Evolutionary conservation across 2,329 filamentous ascomycete genomes (phyloP).

Genomic region (Hymenoscyphus repandus): DNA sequence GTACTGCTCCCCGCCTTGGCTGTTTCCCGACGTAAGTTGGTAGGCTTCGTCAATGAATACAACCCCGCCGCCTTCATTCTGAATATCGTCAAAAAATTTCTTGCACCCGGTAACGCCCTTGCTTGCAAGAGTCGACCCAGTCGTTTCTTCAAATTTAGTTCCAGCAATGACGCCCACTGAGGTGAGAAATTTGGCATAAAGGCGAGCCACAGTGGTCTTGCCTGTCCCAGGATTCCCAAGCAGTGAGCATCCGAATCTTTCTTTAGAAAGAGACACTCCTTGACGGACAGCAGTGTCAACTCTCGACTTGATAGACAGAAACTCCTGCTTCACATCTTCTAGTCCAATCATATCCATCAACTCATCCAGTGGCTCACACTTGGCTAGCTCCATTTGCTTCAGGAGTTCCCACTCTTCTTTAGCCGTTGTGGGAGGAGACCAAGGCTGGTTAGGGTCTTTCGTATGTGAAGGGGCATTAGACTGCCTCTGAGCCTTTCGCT

Average conservation of each 20-base stretch:
- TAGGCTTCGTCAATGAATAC: conserved; percentile 79
- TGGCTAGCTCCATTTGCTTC: conserved; percentile 35
- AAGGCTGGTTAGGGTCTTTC: not conserved
- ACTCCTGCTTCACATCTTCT: conserved; percentile 58
- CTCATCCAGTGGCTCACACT: conserved; percentile 49
- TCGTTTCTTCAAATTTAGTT: conserved; percentile 41
- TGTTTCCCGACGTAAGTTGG: conserved; percentile 59
- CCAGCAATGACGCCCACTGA: conserved; percentile 11
- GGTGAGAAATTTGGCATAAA: conserved; percentile 59
- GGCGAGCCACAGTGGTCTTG: conserved; percentile 62
- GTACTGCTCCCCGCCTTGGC: conserved; percentile 52
- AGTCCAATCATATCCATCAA: conserved; percentile 66
- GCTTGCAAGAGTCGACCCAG: conserved; percentile 54
- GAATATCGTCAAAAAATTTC: conserved; percentile 50
- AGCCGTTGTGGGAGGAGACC: conserved; percentile 1
- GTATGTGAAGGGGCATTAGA: not conserved
- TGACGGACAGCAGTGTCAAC: conserved; percentile 57
- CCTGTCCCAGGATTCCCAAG: conserved; percentile 4
- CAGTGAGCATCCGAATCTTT: conserved; percentile 2
- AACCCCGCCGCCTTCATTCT: conserved; percentile 66
- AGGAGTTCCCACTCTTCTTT: conserved; percentile 7
- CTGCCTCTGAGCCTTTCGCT: not conserved
- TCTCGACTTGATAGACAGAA: conserved; percentile 55
- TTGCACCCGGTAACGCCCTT: conserved; percentile 50
- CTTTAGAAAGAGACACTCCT: conserved; percentile 19